phyloP scores from a whole-genome alignment of 768 basidiomycete genomes.

The Leccinum aurantiacum region DNA sequence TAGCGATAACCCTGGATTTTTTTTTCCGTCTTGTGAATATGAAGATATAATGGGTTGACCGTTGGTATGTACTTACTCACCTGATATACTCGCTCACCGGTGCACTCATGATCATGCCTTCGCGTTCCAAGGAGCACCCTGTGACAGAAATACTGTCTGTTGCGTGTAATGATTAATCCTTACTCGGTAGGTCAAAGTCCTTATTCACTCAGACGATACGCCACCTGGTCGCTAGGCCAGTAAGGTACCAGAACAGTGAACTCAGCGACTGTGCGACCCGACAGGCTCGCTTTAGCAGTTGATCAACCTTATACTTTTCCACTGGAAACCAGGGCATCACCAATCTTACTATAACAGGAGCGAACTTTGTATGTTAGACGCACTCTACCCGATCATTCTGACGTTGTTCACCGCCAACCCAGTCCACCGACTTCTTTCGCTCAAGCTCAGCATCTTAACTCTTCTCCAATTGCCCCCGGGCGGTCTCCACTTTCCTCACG shows the following conservation, averaged over 20 bases:
- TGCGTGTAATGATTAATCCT: too few relatives aligned
- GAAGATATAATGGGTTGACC: background rate
- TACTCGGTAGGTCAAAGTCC: background rate
- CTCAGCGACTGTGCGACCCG: background rate
- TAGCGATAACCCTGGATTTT: background rate
- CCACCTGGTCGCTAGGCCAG: background rate
- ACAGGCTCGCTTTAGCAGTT: background rate
- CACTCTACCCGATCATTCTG: background rate
- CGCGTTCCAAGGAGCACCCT: background rate
- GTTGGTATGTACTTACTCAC: background rate
- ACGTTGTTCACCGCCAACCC: background rate
- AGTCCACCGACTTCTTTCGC: background rate
- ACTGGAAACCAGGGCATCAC: background rate
- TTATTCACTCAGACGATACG: background rate
- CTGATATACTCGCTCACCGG: background rate
- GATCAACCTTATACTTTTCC: background rate
- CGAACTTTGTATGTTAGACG: background rate
- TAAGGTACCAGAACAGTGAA: background rate
- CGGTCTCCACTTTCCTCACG: background rate
- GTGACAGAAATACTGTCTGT: background rate
- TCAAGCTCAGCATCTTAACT: too few relatives aligned
- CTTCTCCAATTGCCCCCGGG: background rate
- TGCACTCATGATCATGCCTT: background rate
- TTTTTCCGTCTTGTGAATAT: background rate
- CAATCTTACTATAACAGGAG: background rate